Evolutionary conservation across 768 basidiomycete genomes (phyloP).

Genomic region (Mycena galopus): DNA sequence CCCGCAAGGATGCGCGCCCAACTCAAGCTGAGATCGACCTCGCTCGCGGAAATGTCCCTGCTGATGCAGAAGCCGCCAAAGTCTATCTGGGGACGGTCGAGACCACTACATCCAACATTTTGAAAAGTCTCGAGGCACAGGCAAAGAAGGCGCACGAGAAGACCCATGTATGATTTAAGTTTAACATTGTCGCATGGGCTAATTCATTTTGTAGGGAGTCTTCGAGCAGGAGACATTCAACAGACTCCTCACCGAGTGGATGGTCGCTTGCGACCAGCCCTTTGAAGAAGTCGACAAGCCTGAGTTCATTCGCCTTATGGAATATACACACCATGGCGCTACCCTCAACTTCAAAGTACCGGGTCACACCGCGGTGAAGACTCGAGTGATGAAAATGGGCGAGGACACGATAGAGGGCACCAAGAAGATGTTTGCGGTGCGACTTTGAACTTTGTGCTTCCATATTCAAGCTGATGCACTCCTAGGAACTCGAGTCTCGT

Average conservation of each 20-base stretch:
- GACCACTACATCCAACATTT: background rate
- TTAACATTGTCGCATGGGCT: too few relatives aligned
- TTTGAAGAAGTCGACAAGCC: background rate
- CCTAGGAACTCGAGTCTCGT: background rate
- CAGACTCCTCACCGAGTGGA: background rate
- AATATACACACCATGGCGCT: background rate
- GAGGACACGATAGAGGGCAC: background rate
- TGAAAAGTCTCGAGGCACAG: background rate
- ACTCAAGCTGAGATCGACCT: background rate
- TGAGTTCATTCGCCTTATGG: background rate
- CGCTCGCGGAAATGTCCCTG: background rate
- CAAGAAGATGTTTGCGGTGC: background rate
- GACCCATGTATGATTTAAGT: too few relatives aligned
- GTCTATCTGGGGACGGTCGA: background rate
- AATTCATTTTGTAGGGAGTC: too few relatives aligned
- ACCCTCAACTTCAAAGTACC: background rate
- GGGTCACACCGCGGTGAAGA: background rate
- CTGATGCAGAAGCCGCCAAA: background rate
- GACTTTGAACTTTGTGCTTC: background rate
- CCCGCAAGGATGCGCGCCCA: background rate
- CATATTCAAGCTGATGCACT: background rate
- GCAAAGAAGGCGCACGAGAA: background rate
- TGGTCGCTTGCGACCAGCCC: background rate
- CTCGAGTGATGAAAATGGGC: background rate
- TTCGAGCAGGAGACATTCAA: background rate